These are phyloP conservation scores for Cryptosporidium meleagridis DNA, from an alignment of 169 alveolate species.

Conservation along the genomic window DNA sequence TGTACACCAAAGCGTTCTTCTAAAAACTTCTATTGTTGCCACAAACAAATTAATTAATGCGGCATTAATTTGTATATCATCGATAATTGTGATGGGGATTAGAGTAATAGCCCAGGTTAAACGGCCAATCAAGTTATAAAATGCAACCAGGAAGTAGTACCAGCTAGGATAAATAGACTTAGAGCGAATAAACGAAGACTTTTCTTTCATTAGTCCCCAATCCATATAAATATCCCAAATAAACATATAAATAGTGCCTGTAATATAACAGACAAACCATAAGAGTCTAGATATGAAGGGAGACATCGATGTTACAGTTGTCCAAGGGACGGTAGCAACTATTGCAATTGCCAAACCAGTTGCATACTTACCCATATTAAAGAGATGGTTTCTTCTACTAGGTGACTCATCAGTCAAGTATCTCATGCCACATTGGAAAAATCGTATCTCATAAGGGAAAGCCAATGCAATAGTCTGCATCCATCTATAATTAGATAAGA, in stretches of 20 bases:
- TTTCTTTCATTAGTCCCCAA: constrained; percentile 84
- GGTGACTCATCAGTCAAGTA: constrained; percentile 69
- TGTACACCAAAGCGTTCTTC: constrained; percentile 72
- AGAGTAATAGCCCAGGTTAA: constrained; percentile 86
- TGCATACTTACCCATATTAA: constrained; percentile 30
- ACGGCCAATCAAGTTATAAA: constrained; percentile 80
- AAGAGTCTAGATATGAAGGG: constrained; percentile 77
- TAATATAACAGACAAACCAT: constrained; percentile 82
- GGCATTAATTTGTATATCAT: constrained; percentile 66
- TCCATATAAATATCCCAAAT: constrained; percentile 88
- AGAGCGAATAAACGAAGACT: constrained; percentile 50
- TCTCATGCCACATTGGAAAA: constrained; percentile 87
- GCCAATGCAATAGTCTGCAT: constrained; percentile 83
- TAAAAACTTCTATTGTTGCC: constrained; percentile 47
- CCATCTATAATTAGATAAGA: constrained; percentile 76
- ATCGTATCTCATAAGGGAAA: constrained; percentile 85
- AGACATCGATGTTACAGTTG: constrained; percentile 55
- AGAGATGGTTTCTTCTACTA: constrained; percentile 36
- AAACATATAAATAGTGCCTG: constrained; percentile 86
- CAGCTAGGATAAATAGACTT: constrained; percentile 79
- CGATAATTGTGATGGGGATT: constrained; percentile 81
- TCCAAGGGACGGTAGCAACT: constrained; percentile 72
- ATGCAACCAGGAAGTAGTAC: constrained; percentile 78
- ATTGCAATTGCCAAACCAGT: constrained; percentile 56
- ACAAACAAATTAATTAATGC: constrained; percentile 63